Evolutionary conservation across 2,329 filamentous ascomycete species (phyloP).

Genomic region (Alternaria atra): DNA sequence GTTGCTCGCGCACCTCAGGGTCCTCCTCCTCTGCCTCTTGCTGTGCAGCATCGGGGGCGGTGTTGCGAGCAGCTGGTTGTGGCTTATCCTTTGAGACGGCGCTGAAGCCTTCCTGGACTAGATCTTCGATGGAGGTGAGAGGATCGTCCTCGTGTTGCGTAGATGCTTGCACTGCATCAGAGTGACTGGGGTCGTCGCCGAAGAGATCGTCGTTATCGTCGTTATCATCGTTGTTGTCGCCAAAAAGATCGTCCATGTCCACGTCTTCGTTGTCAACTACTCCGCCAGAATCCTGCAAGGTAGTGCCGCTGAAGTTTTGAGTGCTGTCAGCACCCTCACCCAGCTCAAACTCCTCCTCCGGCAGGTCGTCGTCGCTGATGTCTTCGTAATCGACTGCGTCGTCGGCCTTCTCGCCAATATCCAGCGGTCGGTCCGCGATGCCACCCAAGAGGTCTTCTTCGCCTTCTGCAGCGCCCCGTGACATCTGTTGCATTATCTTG

Average conservation of each 20-base stretch:
- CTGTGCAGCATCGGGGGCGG: constrained; percentile 27
- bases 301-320: constrained; percentile 43
- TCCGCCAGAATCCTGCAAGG: constrained; percentile 38
- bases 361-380: constrained; percentile 89
- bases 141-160: constrained; percentile 52
- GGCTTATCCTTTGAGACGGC: constrained; percentile 24
- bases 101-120: constrained; percentile 13
- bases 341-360: constrained; percentile 68
- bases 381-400: constrained; percentile 92
- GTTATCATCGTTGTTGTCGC: constrained; percentile 55
- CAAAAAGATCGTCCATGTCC: constrained; percentile 73
- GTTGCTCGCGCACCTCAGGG: constrained; percentile 46
- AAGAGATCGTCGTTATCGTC: constrained; percentile 50
- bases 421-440: constrained; percentile 50
- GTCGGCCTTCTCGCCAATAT: constrained; percentile 79
- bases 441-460: constrained; percentile 37
- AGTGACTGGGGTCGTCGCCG: constrained; percentile 29
- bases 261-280: constrained; percentile 53
- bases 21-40: constrained; percentile 45
- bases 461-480: constrained; percentile 28
- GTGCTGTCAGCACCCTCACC: constrained; percentile 31
- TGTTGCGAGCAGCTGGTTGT: constrained; percentile 27
- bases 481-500: constrained; percentile 31
- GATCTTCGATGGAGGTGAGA: constrained; percentile 42
- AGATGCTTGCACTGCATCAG: constrained; percentile 36